Percentiles rank a stretch among this genome's conserved stretches.
These are phyloP conservation scores for Raphanus raphanistrum DNA, from an alignment of 345 rosid genomes.

Conservation along the genomic window DNA sequence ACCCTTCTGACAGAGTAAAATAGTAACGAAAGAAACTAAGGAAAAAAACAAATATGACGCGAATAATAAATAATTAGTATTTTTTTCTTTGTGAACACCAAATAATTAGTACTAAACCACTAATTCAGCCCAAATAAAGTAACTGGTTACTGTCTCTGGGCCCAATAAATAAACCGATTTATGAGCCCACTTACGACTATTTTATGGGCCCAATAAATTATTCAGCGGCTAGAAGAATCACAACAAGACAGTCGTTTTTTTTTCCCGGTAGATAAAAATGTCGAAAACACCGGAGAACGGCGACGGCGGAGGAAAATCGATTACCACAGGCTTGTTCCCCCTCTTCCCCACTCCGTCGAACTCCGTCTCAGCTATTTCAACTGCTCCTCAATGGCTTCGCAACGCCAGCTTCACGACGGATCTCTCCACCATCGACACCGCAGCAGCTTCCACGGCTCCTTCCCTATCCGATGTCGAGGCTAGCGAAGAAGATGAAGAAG, in stretches of 20 bases:
- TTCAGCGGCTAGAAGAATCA: background rate
- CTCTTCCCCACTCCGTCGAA: constrained; percentile 35
- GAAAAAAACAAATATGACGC: background rate
- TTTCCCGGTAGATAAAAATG: constrained; percentile 17
- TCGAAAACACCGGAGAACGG: constrained; percentile 30
- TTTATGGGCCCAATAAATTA: constrained; percentile 4
- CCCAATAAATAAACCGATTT: background rate
- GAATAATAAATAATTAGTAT: background rate
- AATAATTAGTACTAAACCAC: no score
- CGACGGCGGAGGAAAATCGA: constrained; percentile 25
- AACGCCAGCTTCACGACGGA: constrained; percentile 84
- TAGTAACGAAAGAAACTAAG: no score
- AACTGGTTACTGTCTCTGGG: background rate
- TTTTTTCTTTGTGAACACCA: no score
- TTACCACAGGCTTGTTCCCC: constrained; percentile 45
- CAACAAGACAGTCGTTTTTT: background rate
- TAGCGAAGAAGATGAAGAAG: constrained; percentile 48
- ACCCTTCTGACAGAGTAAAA: no score
- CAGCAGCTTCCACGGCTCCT: constrained; percentile 46
- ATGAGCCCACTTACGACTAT: background rate
- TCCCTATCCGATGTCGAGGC: background rate
- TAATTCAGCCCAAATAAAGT: background rate
- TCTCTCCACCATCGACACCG: constrained; percentile 56
- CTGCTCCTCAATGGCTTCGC: constrained; percentile 65
- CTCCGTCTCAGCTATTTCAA: constrained; percentile 28